These are phyloP conservation scores for Dionaea muscipula DNA, from an alignment of 179 eudicot species.

Conservation along the genomic window DNA sequence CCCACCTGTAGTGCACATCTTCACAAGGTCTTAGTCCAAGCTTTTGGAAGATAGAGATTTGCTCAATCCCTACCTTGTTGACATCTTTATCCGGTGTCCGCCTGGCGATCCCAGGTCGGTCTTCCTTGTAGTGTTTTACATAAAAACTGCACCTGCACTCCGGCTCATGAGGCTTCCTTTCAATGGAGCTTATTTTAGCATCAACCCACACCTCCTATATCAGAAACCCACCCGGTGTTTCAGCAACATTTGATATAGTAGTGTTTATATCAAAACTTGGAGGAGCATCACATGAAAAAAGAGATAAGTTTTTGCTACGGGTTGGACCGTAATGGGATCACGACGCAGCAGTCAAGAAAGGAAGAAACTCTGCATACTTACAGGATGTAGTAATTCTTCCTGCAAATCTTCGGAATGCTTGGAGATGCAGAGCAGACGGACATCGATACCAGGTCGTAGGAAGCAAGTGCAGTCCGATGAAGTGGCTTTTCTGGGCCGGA, in stretches of 20 bases:
- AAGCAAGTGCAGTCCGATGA: slow-evolving; percentile 58
- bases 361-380: slow-evolving; percentile 20
- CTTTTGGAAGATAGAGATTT: slow-evolving; percentile 55
- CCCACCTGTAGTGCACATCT: slow-evolving; percentile 54
- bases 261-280: no score
- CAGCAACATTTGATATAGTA: no score
- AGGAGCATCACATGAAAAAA: background rate
- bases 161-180: slow-evolving; percentile 62
- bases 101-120: slow-evolving; percentile 28
- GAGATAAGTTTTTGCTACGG: background rate
- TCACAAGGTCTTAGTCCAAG: slow-evolving; percentile 46
- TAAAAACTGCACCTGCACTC: slow-evolving; percentile 55
- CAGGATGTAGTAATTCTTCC: slow-evolving; percentile 31
- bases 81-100: slow-evolving; percentile 43
- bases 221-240: no score
- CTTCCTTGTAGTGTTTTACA: slow-evolving; percentile 39
- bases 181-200: slow-evolving; percentile 62
- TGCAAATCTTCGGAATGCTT: slow-evolving; percentile 24
- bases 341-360: background rate
- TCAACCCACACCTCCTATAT: slow-evolving; percentile 68
- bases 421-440: slow-evolving; percentile 41
- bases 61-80: slow-evolving; percentile 34
- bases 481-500: slow-evolving; percentile 65
- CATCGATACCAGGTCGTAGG: slow-evolving; percentile 75
- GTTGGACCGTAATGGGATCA: background rate